These are phyloP conservation scores for Tulasnella sp. DNA, from an alignment of 768 basidiomycete species.

Conservation along the genomic window DNA sequence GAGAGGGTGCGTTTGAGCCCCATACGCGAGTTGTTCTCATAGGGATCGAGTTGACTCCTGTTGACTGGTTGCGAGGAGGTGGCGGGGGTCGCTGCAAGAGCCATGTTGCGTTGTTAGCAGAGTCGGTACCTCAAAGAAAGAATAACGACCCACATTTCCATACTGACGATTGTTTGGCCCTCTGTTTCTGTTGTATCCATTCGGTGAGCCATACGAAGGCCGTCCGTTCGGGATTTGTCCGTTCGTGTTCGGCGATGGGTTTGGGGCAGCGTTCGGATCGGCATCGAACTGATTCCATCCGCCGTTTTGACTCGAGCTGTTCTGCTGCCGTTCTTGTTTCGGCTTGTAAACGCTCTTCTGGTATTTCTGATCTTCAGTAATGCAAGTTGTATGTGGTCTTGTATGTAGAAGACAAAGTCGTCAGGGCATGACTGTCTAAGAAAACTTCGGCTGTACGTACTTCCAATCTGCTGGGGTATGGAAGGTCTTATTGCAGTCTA, in stretches of 20 bases:
- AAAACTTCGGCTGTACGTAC: constrained; percentile 24
- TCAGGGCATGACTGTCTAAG: not conserved
- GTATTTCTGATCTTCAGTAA: constrained; percentile 90
- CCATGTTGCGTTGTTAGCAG: not conserved
- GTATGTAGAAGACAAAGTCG: not conserved
- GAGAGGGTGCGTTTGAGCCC: constrained; percentile 14
- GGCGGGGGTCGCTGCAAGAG: not conserved
- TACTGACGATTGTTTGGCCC: not conserved
- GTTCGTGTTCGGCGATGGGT: not conserved
- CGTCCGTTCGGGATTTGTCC: not conserved
- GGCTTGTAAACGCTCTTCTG: constrained; percentile 72
- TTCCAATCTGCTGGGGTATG: constrained; percentile 69
- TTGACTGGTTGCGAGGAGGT: not conserved
- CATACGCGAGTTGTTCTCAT: not conserved
- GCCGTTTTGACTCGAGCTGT: not conserved
- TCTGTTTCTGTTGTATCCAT: not conserved
- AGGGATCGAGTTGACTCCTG: not conserved
- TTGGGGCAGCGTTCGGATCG: not conserved
- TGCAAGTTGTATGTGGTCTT: constrained; percentile 59
- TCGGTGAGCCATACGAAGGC: not conserved
- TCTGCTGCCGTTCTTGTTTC: constrained; percentile 2
- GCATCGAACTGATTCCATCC: not conserved
- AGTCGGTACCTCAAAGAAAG: not conserved
- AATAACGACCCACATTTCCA: not conserved
- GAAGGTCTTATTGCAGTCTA: constrained; percentile 86